Base-by-base conservation (phyloP, 139 green algal species). In the Chlorella sp. region DNA sequence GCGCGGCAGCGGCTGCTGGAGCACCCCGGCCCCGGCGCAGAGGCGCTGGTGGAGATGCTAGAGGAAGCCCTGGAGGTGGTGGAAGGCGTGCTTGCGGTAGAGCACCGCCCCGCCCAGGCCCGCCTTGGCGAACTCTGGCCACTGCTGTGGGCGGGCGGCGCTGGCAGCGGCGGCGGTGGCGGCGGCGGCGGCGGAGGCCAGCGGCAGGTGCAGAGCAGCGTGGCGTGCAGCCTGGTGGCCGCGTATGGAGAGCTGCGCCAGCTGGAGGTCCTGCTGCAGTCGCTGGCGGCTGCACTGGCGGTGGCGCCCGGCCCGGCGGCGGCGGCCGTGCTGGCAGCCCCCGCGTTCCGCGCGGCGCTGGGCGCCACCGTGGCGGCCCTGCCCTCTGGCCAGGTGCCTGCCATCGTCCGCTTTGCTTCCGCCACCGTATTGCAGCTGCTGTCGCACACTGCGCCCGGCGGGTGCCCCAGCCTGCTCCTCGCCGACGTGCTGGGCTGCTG, bases 211-310 rank as follows among this genome's bases (percentile, higher is more conserved):
- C 70, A 60, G 4, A 50, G 36, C 0, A 27, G 3, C 3, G 67
- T 83, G 43, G 77, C 77, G 9, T 56, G 62, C 58, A 62, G 58
- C n/a, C 62, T 86, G 33, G 51, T 86, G 61, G 9, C 4, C 2
- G 75, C 77, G 2, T 86, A 76, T 53, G 74, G 42, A 23, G 80
- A 86, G 71, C 74, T 86, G 68, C 67, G 80, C 23, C 80, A 80
- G 70, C 50, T 86, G 68, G 33, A 80, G 42, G 62, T 73, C 8
- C 63, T 84, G 71, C 80, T 86, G 35, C 12, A 41, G 1, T 86
- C 76, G 8, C 68, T 86, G 31, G 46, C 50, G 14, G 55, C 35
- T 3, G 69, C 76, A 15, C 67, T 86, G 41, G 46, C 76, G 59
- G 12, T n/a, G 7, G 8, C 27, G 56, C 17, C 6, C 7, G 60